phyloP scores from a whole-genome alignment of 768 basidiomycete genomes.

The Leccinum incarnatum region DNA sequence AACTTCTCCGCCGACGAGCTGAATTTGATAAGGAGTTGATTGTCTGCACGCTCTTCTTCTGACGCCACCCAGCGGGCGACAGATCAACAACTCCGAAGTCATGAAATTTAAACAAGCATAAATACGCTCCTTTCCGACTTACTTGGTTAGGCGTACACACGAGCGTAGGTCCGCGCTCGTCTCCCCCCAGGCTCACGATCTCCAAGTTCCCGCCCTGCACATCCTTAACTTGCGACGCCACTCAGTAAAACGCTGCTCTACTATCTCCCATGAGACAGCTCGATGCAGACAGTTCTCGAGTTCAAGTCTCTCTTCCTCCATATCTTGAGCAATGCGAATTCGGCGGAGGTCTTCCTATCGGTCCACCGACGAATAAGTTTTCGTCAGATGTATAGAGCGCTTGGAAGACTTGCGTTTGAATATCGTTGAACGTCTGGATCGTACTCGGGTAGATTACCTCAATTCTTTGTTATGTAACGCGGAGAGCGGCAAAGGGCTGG shows the following conservation, averaged over 20 bases:
- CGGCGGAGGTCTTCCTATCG: not conserved
- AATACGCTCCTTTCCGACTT: no score
- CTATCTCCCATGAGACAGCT: no score
- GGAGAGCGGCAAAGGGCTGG: constrained; percentile 79
- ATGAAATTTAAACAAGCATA: no score
- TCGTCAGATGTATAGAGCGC: not conserved
- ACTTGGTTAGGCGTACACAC: no score
- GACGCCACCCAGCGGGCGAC: constrained; percentile 77
- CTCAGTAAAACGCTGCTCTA: no score
- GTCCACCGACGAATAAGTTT: not conserved
- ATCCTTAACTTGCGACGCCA: no score
- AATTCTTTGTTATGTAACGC: constrained; percentile 94
- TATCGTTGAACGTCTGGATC: constrained; percentile 93
- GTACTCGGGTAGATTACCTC: constrained; percentile 80
- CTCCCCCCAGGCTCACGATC: no score
- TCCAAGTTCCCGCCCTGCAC: no score
- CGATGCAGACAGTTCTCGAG: not conserved
- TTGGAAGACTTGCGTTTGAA: constrained; percentile 58
- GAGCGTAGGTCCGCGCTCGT: no score
- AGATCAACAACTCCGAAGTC: constrained; percentile 29
- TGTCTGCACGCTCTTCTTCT: constrained; percentile 91
- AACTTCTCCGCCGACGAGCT: constrained; percentile 90
- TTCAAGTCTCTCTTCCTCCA: not conserved
- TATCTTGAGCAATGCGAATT: not conserved
- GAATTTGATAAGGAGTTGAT: constrained; percentile 87